These are phyloP conservation scores for Myxozyma geophila DNA, from an alignment of 805 yeast genomes.

Conservation along the genomic window DNA sequence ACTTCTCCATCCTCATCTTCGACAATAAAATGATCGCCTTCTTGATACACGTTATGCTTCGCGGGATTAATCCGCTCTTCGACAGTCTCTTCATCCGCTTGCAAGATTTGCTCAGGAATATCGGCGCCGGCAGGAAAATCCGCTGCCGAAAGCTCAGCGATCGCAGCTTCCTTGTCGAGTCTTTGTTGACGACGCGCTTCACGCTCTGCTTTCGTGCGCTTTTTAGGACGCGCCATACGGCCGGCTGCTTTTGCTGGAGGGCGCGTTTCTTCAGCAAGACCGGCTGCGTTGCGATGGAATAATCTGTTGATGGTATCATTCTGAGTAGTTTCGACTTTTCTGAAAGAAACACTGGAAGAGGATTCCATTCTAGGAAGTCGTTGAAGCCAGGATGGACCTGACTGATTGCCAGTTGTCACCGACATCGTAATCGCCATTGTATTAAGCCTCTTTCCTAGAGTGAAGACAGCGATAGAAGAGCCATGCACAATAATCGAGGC, in stretches of 20 bases:
- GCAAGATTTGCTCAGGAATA: constrained; percentile 13
- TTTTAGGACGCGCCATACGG: constrained; percentile 24
- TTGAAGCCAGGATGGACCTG: constrained; percentile 75
- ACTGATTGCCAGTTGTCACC: constrained; percentile 71
- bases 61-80: constrained; percentile 30
- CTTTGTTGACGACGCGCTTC: background rate
- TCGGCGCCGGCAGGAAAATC: constrained; percentile 26
- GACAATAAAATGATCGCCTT: constrained; percentile 69
- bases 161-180: background rate
- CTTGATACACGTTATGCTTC: constrained; percentile 58
- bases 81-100: constrained; percentile 29
- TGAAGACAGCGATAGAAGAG: constrained; percentile 78
- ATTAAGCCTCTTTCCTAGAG: constrained; percentile 83
- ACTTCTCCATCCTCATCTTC: constrained; percentile 89
- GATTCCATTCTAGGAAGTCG: constrained; percentile 81
- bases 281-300: constrained; percentile 21
- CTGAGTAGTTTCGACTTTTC: constrained; percentile 74
- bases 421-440: constrained; percentile 93
- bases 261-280: constrained; percentile 11
- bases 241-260: constrained; percentile 35
- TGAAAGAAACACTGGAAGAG: constrained; percentile 79
- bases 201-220: constrained; percentile 1
- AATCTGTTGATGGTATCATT: constrained; percentile 23
- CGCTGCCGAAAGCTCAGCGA: constrained; percentile 7
- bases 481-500: constrained; percentile 91